A percentile compares a stretch with the other conserved stretches of the same genome.
These are phyloP conservation scores for Cladophialophora yegresii DNA, from an alignment of 2,329 filamentous ascomycete genomes.

Conservation along the genomic window DNA sequence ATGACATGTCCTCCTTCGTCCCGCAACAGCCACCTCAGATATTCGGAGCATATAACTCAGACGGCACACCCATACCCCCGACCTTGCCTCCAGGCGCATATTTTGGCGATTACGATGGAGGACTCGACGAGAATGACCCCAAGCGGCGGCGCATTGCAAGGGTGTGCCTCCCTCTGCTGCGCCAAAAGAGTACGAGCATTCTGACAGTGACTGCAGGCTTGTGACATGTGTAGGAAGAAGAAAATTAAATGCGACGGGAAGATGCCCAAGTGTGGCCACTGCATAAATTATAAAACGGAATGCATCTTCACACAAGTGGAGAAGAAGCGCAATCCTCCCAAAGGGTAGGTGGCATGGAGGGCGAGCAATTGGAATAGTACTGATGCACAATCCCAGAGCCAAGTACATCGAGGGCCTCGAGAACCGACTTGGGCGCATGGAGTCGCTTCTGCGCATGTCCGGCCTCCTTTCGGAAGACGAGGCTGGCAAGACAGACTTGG, in stretches of 20 bases:
- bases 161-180: slow-evolving; percentile 56
- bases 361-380: background rate
- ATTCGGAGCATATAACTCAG: slow-evolving; percentile 64
- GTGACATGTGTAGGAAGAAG: slow-evolving; percentile 93
- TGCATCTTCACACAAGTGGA: slow-evolving; percentile 97
- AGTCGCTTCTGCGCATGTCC: slow-evolving; percentile 82
- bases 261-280: slow-evolving; percentile 91
- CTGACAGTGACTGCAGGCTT: slow-evolving; percentile 61
- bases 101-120: slow-evolving; percentile 49
- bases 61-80: slow-evolving; percentile 61
- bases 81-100: slow-evolving; percentile 46
- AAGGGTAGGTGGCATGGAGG: slow-evolving; percentile 66
- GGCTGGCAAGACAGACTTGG: slow-evolving; percentile 80
- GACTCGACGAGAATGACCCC: slow-evolving; percentile 69
- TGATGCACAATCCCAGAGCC: slow-evolving; percentile 58
- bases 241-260: slow-evolving; percentile 97
- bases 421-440: slow-evolving; percentile 93
- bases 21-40: slow-evolving; percentile 67
- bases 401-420: slow-evolving; percentile 98
- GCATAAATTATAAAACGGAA: slow-evolving; percentile 96
- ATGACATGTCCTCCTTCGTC: slow-evolving; percentile 58
- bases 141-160: slow-evolving; percentile 87
- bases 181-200: slow-evolving; percentile 15
- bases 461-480: slow-evolving; percentile 85
- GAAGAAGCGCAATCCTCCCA: slow-evolving; percentile 96